Conservation (phyloP, 2,329 filamentous ascomycete genomes). For the Madurella mycetomatis region DNA sequence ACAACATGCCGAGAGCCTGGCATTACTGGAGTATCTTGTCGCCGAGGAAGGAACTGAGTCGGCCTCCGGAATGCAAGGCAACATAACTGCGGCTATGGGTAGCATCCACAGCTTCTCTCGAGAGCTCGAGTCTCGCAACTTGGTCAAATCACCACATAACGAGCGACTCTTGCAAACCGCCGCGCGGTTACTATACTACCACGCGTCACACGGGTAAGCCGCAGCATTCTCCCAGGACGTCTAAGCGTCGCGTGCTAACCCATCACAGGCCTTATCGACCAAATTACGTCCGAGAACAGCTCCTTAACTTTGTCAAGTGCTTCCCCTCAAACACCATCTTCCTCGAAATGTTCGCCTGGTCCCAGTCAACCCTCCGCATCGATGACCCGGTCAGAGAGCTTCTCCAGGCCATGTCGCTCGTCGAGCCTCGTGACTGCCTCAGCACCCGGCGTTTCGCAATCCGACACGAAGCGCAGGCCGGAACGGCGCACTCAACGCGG, state of each 20-base stretch:
- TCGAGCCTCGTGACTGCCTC: slow-evolving; percentile 34
- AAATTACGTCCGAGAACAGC: slow-evolving; percentile 55
- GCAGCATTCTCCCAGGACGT: not conserved
- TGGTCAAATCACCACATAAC: slow-evolving; percentile 36
- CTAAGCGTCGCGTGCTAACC: not conserved
- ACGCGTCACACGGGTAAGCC: slow-evolving; percentile 55
- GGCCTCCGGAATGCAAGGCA: slow-evolving; percentile 46
- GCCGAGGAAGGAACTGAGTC: slow-evolving; percentile 36
- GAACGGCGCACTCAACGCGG: slow-evolving; percentile 46
- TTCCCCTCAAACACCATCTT: slow-evolving; percentile 78
- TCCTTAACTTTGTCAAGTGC: slow-evolving; percentile 54
- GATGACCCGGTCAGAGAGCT: slow-evolving; percentile 72
- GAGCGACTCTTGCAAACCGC: slow-evolving; percentile 68
- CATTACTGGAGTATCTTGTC: slow-evolving; percentile 64
- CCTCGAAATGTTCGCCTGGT: slow-evolving; percentile 66
- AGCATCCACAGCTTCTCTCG: slow-evolving; percentile 39
- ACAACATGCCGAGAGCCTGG: slow-evolving; percentile 56
- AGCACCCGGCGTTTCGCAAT: slow-evolving; percentile 47
- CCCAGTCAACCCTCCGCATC: slow-evolving; percentile 60
- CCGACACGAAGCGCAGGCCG: slow-evolving; percentile 44
- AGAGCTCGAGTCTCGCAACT: slow-evolving; percentile 38
- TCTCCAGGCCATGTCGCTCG: slow-evolving; percentile 50
- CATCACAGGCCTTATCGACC: slow-evolving; percentile 60
- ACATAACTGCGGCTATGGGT: slow-evolving; percentile 48
- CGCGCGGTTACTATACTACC: slow-evolving; percentile 60